phyloP scores from a whole-genome alignment of 345 rosid species.

The Brassica juncea region DNA sequence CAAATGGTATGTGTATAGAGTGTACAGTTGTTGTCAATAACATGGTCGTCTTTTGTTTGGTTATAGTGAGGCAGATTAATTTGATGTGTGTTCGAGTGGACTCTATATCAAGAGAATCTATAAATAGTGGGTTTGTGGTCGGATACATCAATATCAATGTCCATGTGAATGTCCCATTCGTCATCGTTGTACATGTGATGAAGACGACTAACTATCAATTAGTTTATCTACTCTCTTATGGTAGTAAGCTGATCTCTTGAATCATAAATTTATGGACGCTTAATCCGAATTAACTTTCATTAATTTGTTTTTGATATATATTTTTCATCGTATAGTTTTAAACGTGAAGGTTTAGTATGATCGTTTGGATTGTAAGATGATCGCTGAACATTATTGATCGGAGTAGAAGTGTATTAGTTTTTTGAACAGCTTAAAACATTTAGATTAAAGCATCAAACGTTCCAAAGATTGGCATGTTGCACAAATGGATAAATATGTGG shows the following conservation, averaged over 20 bases:
- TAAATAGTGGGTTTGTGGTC: constrained; percentile 38
- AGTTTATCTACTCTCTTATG: not conserved
- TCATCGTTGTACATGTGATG: constrained; percentile 33
- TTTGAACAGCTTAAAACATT: not conserved
- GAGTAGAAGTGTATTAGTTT: not conserved
- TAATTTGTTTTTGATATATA: not conserved
- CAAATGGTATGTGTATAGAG: not conserved
- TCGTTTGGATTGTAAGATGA: not conserved
- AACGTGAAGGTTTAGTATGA: not conserved
- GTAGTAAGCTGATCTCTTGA: not conserved
- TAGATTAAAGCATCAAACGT: constrained; percentile 2
- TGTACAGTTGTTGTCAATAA: constrained; percentile 38
- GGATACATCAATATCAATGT: constrained; percentile 24
- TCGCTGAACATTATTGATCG: not conserved
- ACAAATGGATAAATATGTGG: constrained; percentile 1
- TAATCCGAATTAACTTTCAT: not conserved
- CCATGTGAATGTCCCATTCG: constrained; percentile 44
- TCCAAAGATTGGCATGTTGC: not conserved
- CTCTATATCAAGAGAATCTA: constrained; percentile 35
- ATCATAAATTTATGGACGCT: not conserved
- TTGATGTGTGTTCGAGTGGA: constrained; percentile 29
- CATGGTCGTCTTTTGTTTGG: constrained; percentile 44
- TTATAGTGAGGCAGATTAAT: constrained; percentile 32
- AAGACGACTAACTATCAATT: constrained; percentile 26
- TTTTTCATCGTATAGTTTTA: not conserved